These are phyloP conservation scores for Cornus florida DNA, from an alignment of 148 eudicot genomes.

Conservation along the genomic window DNA sequence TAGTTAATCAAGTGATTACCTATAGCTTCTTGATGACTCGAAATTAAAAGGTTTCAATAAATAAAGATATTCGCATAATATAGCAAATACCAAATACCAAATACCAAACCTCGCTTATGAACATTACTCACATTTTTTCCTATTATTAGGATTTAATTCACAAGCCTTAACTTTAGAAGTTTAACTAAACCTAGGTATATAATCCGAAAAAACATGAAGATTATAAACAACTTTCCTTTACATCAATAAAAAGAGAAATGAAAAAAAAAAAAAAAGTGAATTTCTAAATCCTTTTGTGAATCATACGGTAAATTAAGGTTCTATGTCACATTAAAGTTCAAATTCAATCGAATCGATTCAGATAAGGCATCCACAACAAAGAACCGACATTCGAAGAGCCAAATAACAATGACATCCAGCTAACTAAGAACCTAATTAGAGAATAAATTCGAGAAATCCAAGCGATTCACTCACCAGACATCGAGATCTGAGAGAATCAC, in stretches of 20 bases:
- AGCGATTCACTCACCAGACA: slow-evolving; percentile 22
- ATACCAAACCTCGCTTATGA: neutral
- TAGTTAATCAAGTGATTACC: neutral
- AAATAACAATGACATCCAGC: neutral
- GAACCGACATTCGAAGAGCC: neutral
- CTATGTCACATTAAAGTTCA: too few species aligned
- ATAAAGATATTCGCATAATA: neutral
- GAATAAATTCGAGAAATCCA: neutral
- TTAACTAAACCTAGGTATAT: neutral
- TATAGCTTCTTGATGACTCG: neutral
- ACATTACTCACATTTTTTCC: neutral
- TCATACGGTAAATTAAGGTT: neutral
- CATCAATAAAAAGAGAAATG: neutral
- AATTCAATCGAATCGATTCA: neutral
- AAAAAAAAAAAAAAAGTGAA: neutral
- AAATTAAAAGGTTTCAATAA: neutral
- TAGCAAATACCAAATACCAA: neutral
- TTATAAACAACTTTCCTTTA: neutral
- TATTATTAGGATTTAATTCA: neutral
- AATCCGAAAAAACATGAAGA: neutral
- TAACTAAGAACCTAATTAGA: neutral
- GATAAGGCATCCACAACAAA: neutral
- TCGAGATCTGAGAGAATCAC: slow-evolving; percentile 28
- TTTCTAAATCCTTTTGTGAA: neutral
- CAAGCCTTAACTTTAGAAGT: neutral